These are phyloP conservation scores for Alternaria novae-zelandiae DNA, from an alignment of 2,329 filamentous ascomycete genomes.

Conservation along the genomic window DNA sequence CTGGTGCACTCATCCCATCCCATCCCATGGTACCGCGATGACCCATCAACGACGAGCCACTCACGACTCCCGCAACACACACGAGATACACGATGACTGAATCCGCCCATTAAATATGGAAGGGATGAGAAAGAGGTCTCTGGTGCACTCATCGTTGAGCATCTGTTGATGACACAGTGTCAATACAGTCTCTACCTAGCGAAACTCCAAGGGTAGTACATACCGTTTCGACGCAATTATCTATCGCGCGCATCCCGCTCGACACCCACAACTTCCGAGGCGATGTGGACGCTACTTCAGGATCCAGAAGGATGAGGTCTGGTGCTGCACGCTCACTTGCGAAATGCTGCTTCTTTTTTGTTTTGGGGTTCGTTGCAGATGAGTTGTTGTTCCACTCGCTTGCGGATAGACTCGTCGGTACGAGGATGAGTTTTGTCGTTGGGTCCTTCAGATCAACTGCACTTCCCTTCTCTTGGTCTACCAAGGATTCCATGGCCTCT, in stretches of 20 bases:
- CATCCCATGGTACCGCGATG: too few relatives aligned
- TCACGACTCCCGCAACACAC: too few relatives aligned
- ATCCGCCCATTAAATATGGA: too few relatives aligned
- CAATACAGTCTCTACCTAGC: neutral
- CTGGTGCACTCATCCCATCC: slow-evolving; percentile 8
- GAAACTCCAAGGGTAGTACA: neutral
- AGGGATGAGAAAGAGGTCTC: too few relatives aligned
- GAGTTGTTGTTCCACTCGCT: slow-evolving; percentile 35
- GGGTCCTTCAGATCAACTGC: slow-evolving; percentile 22
- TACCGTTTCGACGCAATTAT: slow-evolving; percentile 38
- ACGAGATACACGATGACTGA: too few relatives aligned
- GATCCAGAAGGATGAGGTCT: slow-evolving; percentile 30
- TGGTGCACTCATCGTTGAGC: slow-evolving; percentile 19
- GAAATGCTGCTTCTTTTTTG: slow-evolving; percentile 37
- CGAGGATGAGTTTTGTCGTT: slow-evolving; percentile 23
- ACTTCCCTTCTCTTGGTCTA: slow-evolving; percentile 25
- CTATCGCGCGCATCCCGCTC: slow-evolving; percentile 35
- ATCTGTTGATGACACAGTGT: slow-evolving; percentile 6
- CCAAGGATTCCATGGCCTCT: slow-evolving; percentile 29
- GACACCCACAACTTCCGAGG: slow-evolving; percentile 35
- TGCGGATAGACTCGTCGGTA: slow-evolving; percentile 33
- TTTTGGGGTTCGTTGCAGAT: slow-evolving; percentile 24
- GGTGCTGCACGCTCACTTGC: slow-evolving; percentile 20
- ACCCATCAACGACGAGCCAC: too few relatives aligned
- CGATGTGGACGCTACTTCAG: slow-evolving; percentile 31